Evolutionary conservation across 768 basidiomycete genomes (phyloP).

Genomic region (Rhodotorula kratochvilovae): DNA sequence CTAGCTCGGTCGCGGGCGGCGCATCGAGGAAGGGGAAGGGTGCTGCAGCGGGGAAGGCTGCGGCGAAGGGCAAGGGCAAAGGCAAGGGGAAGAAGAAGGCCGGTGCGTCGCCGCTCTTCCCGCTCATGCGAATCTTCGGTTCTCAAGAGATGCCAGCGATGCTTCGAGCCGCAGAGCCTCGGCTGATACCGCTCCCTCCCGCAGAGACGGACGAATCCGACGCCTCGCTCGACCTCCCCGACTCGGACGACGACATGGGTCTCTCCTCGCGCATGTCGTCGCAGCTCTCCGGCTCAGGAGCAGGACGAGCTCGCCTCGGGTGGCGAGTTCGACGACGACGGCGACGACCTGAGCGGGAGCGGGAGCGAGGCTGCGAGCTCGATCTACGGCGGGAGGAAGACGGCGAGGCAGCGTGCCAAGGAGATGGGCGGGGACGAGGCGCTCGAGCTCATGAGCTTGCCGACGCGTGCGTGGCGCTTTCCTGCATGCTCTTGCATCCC

Average conservation of each 20-base stretch:
- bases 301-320: slow-evolving; percentile 11
- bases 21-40: not conserved
- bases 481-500: too few relatives aligned
- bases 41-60: not conserved
- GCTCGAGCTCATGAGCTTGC: slow-evolving; percentile 39
- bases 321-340: slow-evolving; percentile 11
- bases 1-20: not conserved
- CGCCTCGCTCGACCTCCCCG: slow-evolving; percentile 9
- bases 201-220: slow-evolving; percentile 22
- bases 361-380: slow-evolving; percentile 1
- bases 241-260: not conserved
- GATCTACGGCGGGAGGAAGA: slow-evolving; percentile 38
- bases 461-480: slow-evolving; percentile 14
- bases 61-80: slow-evolving; percentile 12
- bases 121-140: not conserved
- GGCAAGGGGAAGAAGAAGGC: slow-evolving; percentile 31
- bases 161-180: too few relatives aligned
- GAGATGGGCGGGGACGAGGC: slow-evolving; percentile 40
- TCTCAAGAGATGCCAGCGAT: too few relatives aligned
- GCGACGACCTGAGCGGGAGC: not conserved
- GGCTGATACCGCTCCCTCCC: not conserved
- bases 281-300: not conserved
- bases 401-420: slow-evolving; percentile 42
- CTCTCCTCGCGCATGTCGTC: not conserved
- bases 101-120: slow-evolving; percentile 1